Evolutionary conservation across 108 stramenopile genomes (phyloP), one percentile per base, ranked within the genome.

Genomic region (Hondaea fermentalgiana): DNA sequence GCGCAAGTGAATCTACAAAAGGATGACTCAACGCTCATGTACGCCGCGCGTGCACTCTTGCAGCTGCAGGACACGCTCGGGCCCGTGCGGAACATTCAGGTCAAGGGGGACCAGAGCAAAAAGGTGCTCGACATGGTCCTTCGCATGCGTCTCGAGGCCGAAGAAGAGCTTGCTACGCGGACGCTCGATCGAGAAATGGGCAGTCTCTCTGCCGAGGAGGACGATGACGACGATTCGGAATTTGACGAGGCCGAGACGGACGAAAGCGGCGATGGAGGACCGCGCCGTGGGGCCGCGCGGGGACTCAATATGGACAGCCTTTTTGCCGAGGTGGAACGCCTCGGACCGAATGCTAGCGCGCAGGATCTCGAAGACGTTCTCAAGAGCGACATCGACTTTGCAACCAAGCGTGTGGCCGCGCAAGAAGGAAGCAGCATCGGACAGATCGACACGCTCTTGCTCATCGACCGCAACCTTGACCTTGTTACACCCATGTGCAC

Each of bases 41-140:
- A 83, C 51, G 45, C 76, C 28, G 76, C 76, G 45, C 76, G 76
- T 16, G 76, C 76, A 12, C 76, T 83, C 19, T 45, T 83, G 45
- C 76, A 83, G 51, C 76, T 83, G n/a, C 76, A 83, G 49, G 76
- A 83, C 76, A 83, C 76, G 19, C 76, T 83, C 23, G 76, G 76
- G 19, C 4, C 76, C 19, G 76, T 83, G 6, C 76, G 49, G 14
- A 83, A 83, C 4, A 83, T 83, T 12, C 76, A 83, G 76, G 76
- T 83, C 0, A 83, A 83, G 49, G 76, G 76, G 10, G 76, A 83
- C 76, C 76, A 83, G 28, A 83, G 76, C 76, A 83, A 83, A 28
- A 83, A 83, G 76, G 76, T 83, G n/a, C 51, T 83, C n/a, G 76
- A 83, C 76, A 83, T 83, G 76, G 25, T 83, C n/a, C 51, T 83